These are phyloP conservation scores for Trichophyton simii DNA, from an alignment of 2,329 filamentous ascomycete species.

Conservation along the genomic window DNA sequence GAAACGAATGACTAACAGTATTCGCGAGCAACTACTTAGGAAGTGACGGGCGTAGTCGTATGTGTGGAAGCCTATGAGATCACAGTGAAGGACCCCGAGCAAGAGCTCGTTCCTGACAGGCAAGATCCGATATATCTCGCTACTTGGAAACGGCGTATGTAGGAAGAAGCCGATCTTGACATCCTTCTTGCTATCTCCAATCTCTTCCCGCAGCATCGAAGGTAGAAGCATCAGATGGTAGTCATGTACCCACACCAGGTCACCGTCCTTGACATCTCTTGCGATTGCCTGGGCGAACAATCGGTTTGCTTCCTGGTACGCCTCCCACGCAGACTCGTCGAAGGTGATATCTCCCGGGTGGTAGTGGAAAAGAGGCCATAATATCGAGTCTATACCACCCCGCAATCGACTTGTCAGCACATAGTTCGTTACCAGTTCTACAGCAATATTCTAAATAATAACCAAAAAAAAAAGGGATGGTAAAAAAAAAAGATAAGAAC, in stretches of 20 bases:
- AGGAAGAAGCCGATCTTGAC: conserved; percentile 98
- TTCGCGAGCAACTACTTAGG: conserved; percentile 88
- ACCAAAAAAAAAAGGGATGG: not conserved
- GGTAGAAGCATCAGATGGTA: conserved; percentile 97
- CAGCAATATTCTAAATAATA: not conserved
- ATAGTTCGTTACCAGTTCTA: not conserved
- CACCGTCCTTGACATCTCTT: conserved; percentile 79
- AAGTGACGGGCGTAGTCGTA: conserved; percentile 99
- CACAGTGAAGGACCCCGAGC: conserved; percentile 77
- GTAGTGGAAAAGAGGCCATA: conserved; percentile 98
- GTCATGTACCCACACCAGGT: conserved; percentile 96
- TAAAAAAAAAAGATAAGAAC: not conserved
- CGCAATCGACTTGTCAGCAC: not conserved
- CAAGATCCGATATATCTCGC: conserved; percentile 90
- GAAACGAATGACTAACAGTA: conserved; percentile 49
- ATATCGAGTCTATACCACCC: conserved; percentile 63
- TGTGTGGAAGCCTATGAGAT: conserved; percentile 94
- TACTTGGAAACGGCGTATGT: conserved; percentile 92
- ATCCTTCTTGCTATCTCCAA: conserved; percentile 69
- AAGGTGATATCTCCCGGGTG: conserved; percentile 97
- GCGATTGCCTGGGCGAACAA: conserved; percentile 82
- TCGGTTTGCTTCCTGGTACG: conserved; percentile 84
- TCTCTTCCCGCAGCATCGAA: conserved; percentile 84
- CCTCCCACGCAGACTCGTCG: conserved; percentile 86
- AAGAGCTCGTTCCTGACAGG: conserved; percentile 85